Conservation (phyloP, 2,329 filamentous ascomycete species). For the Parafenestella ontariensis region DNA sequence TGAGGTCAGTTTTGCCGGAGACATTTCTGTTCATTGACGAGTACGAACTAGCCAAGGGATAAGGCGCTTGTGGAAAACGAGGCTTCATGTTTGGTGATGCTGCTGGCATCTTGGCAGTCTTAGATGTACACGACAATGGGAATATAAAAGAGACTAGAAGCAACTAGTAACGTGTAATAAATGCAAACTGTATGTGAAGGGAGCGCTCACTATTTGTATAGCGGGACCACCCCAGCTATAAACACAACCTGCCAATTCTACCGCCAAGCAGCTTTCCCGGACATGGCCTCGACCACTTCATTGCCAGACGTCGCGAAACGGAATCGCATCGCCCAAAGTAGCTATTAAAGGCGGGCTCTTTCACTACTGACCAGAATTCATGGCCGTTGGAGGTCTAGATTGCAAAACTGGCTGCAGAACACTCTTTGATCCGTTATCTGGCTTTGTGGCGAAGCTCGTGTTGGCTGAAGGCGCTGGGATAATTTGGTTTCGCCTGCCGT, state of each 20-base stretch:
- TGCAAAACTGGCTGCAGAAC: neutral
- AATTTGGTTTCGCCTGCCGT: neutral
- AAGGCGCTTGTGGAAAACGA: conserved; percentile 10
- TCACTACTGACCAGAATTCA: neutral
- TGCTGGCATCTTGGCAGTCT: conserved; percentile 5
- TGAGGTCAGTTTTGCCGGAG: neutral
- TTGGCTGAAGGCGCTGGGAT: neutral
- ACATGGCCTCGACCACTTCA: neutral
- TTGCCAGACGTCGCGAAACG: neutral
- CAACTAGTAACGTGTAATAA: too few relatives aligned
- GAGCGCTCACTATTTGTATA: too few relatives aligned
- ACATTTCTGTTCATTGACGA: neutral
- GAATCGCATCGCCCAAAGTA: neutral
- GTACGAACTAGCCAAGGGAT: conserved; percentile 8
- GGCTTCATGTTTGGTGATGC: conserved; percentile 3
- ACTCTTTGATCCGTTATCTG: neutral
- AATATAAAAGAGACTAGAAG: too few relatives aligned
- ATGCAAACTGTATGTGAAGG: neutral
- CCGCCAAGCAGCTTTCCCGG: neutral
- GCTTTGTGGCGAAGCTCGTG: neutral
- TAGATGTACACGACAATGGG: too few relatives aligned
- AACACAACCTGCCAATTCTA: neutral
- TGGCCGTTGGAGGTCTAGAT: neutral
- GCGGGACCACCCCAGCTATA: neutral
- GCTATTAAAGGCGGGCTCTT: neutral